phyloP scores from a whole-genome alignment of 331 rosid species.

The Stylosanthes scabra region DNA sequence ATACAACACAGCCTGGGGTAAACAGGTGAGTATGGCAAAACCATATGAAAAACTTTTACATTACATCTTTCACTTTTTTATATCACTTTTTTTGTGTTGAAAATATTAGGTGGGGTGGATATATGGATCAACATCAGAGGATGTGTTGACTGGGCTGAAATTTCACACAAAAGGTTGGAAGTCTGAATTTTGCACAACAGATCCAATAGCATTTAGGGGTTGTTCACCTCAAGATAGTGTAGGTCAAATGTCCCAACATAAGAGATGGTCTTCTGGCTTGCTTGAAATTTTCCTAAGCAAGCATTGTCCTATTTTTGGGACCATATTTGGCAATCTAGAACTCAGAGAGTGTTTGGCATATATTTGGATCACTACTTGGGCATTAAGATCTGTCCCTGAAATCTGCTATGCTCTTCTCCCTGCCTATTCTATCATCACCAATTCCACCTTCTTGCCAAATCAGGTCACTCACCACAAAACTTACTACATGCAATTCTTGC shows the following conservation, averaged over 20 bases:
- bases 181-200: slow-evolving; percentile 50
- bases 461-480: slow-evolving; percentile 53
- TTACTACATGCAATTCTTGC: neutral
- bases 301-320: slow-evolving; percentile 56
- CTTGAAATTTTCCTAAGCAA: slow-evolving; percentile 59
- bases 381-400: slow-evolving; percentile 54
- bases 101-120: slow-evolving; percentile 64
- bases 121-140: slow-evolving; percentile 73
- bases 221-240: slow-evolving; percentile 60
- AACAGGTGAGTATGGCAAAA: slow-evolving; percentile 36
- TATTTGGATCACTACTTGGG: slow-evolving; percentile 55
- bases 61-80: too few species aligned
- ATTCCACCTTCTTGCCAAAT: slow-evolving; percentile 66
- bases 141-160: slow-evolving; percentile 58
- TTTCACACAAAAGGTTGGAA: slow-evolving; percentile 78
- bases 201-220: slow-evolving; percentile 73
- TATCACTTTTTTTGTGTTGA: neutral
- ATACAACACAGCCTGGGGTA: slow-evolving; percentile 66
- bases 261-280: slow-evolving; percentile 74
- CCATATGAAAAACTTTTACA: neutral
- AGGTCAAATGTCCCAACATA: slow-evolving; percentile 58
- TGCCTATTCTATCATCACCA: slow-evolving; percentile 66
- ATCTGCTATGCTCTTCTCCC: slow-evolving; percentile 61
- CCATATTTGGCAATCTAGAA: slow-evolving; percentile 57
- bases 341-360: slow-evolving; percentile 56